Percentiles rank a stretch among this genome's conserved stretches.
Evolutionary conservation across 176 grass and related monocot species (phyloP).

Genomic region (Stipa capillata): DNA sequence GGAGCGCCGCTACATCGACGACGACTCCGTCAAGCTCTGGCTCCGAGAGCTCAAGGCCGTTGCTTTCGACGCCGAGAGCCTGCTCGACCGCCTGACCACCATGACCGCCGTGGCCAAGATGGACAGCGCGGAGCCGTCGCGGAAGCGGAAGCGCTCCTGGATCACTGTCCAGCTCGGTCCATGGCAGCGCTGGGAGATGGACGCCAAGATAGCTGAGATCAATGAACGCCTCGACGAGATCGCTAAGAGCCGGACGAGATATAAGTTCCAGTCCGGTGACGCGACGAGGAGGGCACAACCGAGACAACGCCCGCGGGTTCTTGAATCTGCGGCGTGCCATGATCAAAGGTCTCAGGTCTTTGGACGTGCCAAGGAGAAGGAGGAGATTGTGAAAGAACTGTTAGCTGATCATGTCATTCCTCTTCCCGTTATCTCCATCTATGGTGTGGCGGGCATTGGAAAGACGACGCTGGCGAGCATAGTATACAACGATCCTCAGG

Average conservation of each 20-base stretch:
- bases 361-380: background rate
- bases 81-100: slow-evolving; percentile 24
- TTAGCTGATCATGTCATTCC: background rate
- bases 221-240: slow-evolving; percentile 17
- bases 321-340: background rate
- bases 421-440: slow-evolving; percentile 22
- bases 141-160: slow-evolving; percentile 24
- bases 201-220: slow-evolving; percentile 12
- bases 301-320: background rate
- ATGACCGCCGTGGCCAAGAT: background rate
- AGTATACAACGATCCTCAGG: background rate
- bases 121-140: background rate
- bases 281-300: background rate
- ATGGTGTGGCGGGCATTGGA: slow-evolving; percentile 30
- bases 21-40: slow-evolving; percentile 7
- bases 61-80: slow-evolving; percentile 30
- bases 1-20: slow-evolving; percentile 24
- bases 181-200: background rate
- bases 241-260: background rate
- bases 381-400: background rate
- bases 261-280: background rate
- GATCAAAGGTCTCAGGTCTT: background rate
- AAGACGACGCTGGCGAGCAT: slow-evolving; percentile 39
- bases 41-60: slow-evolving; percentile 16
- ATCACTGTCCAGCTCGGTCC: background rate